Evolutionary conservation across 2,329 filamentous ascomycete genomes (phyloP).

Genomic region (Xylaria sp.): DNA sequence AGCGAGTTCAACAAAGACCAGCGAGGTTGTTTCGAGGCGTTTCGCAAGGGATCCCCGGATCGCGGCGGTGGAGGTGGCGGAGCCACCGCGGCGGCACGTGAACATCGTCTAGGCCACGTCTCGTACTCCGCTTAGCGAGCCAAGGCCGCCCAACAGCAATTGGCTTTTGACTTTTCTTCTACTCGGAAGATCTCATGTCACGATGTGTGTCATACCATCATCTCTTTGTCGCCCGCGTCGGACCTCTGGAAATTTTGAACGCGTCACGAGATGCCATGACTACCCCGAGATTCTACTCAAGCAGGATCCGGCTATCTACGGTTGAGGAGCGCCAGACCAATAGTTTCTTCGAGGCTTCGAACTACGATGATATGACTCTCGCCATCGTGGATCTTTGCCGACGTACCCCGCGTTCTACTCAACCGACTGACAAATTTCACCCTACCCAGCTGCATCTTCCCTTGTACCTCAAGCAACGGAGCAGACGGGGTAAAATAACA

Average conservation of each 20-base stretch:
- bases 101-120: background rate
- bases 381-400: slow-evolving; percentile 16
- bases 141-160: background rate
- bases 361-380: slow-evolving; percentile 14
- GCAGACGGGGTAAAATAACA: background rate
- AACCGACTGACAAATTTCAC: background rate
- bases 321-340: slow-evolving; percentile 5
- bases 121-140: background rate
- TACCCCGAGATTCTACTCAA: background rate
- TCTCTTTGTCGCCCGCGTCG: background rate
- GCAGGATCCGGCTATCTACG: slow-evolving; percentile 23
- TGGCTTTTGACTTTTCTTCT: background rate
- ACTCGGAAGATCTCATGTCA: background rate
- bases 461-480: slow-evolving; percentile 4
- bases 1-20: background rate
- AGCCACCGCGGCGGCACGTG: slow-evolving; percentile 24
- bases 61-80: slow-evolving; percentile 27
- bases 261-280: slow-evolving; percentile 19
- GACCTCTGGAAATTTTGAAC: slow-evolving; percentile 1
- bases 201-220: slow-evolving; percentile 9
- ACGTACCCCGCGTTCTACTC: background rate
- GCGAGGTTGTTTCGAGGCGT: background rate
- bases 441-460: slow-evolving; percentile 10
- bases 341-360: background rate
- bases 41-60: slow-evolving; percentile 29